Percentiles rank a stretch among this genome's conserved stretches.
phyloP scores from a whole-genome alignment of 2,329 filamentous ascomycete genomes.

The Fusarium sacchari region DNA sequence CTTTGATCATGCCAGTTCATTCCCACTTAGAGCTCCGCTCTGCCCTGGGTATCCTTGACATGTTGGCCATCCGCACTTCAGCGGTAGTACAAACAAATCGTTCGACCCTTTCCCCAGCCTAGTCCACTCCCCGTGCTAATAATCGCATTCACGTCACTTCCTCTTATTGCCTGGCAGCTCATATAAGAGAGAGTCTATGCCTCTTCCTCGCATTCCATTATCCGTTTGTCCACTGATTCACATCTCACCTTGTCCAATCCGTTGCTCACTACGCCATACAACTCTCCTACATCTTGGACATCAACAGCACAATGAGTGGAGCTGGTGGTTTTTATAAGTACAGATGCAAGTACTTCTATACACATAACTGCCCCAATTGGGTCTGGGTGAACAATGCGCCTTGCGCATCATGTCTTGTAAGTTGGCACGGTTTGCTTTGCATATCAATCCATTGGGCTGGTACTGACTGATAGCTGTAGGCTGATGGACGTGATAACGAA shows the following conservation, averaged over 20 bases:
- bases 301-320: constrained; percentile 45
- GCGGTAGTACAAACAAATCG: constrained; percentile 44
- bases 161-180: constrained; percentile 33
- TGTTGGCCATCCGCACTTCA: constrained; percentile 41
- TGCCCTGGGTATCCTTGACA: constrained; percentile 42
- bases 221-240: constrained; percentile 24
- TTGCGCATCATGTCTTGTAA: constrained; percentile 61
- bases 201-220: constrained; percentile 28
- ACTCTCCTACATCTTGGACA: constrained; percentile 8
- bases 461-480: constrained; percentile 49
- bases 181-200: constrained; percentile 39
- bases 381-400: constrained; percentile 63
- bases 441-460: background rate
- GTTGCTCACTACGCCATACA: background rate
- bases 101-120: constrained; percentile 42
- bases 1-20: constrained; percentile 44
- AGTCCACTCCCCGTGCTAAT: constrained; percentile 36
- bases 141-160: constrained; percentile 40
- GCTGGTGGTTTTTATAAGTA: constrained; percentile 62
- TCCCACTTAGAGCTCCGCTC: constrained; percentile 41
- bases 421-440: constrained; percentile 32
- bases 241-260: constrained; percentile 11
- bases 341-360: constrained; percentile 65
- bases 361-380: constrained; percentile 64
- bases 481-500: constrained; percentile 60